phyloP scores from a whole-genome alignment of 2,329 filamentous ascomycete species.

The Scolecobasidium constrictum region DNA sequence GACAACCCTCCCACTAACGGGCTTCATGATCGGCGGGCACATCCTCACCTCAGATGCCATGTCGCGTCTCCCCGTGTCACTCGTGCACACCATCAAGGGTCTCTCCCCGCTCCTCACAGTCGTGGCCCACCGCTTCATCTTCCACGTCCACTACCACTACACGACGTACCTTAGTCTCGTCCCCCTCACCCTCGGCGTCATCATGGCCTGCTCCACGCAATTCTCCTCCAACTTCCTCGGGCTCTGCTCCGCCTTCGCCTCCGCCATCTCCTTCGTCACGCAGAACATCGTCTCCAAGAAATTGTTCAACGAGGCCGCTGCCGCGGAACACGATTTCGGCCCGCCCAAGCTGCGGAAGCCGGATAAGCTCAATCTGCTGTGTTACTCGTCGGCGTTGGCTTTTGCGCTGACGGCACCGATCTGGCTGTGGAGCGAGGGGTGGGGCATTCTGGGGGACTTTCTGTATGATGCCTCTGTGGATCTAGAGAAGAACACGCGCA shows the following conservation, averaged over 20 bases:
- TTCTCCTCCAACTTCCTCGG: slow-evolving; percentile 83
- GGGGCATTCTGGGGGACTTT: slow-evolving; percentile 66
- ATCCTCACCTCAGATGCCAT: slow-evolving; percentile 90
- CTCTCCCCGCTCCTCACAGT: slow-evolving; percentile 94
- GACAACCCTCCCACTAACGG: slow-evolving; percentile 81
- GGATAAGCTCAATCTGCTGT: slow-evolving; percentile 92
- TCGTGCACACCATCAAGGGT: slow-evolving; percentile 98
- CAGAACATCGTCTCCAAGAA: slow-evolving; percentile 99
- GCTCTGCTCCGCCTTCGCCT: slow-evolving; percentile 77
- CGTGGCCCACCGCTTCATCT: slow-evolving; percentile 79
- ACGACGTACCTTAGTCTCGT: slow-evolving; percentile 67
- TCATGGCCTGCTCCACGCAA: slow-evolving; percentile 88
- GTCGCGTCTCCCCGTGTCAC: slow-evolving; percentile 85
- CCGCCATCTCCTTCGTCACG: slow-evolving; percentile 90
- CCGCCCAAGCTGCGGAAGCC: slow-evolving; percentile 61
- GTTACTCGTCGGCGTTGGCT: slow-evolving; percentile 90
- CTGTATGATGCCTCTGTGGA: slow-evolving; percentile 70
- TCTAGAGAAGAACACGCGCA: slow-evolving; percentile 64
- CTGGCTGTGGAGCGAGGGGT: slow-evolving; percentile 87
- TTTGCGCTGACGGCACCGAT: slow-evolving; percentile 82
- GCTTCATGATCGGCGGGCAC: slow-evolving; percentile 89
- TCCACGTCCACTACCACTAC: slow-evolving; percentile 75
- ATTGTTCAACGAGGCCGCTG: slow-evolving; percentile 88
- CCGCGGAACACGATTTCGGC: slow-evolving; percentile 62
- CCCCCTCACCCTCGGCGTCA: slow-evolving; percentile 88